Evolutionary conservation across 2,329 filamentous ascomycete species (phyloP), one percentile per base, ranked within the genome.

Genomic region (Stagonosporopsis rhizophila): DNA sequence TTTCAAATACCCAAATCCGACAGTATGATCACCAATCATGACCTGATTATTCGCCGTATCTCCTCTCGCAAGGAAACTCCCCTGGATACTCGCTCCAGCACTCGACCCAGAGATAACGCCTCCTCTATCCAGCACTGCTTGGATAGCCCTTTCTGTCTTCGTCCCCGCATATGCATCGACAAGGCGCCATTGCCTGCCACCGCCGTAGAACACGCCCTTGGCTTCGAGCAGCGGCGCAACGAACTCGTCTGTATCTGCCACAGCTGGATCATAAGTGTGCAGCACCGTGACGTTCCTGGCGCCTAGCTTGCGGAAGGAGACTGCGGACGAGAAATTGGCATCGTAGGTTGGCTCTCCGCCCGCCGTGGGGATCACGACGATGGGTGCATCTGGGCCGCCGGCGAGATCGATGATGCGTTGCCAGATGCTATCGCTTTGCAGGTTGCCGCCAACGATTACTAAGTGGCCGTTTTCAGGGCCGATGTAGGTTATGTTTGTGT

Each of bases 1-100:
- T 35, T 65, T 68, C 4, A 70, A 34, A n/a, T 69, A 69, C 11
- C 67, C 67, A 23, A 70, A 69, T 1, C 66, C 67, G 34, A 68
- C 65, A 0, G 51, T 59, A 27, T 68, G 59, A 39, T 60, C 61
- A 4, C 67, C 67, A 37, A 70, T 58, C 52, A 69, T 58, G 46
- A 68, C 44, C 7, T 66, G 60, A 14, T 66, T 69, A n/a, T 60
- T 64, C 22, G 48, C 39, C 12, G 67, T 69, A 22, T 68, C 67
- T 1, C 65, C 67, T 9, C 66, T 45, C 4, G 61, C 66, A 6
- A 70, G 57, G 22, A 69, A 68, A 28, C 56, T 64, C 2, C 65
- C 63, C 3, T 63, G 61, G 23, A 69, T 70, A 47, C 59, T 64
- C 11, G 67, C 67, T 2, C 66, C 67, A 2, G 66, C 66, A 45